Evolutionary conservation across 169 alveolate species (phyloP).

Genomic region (Cryptosporidium baileyi): DNA sequence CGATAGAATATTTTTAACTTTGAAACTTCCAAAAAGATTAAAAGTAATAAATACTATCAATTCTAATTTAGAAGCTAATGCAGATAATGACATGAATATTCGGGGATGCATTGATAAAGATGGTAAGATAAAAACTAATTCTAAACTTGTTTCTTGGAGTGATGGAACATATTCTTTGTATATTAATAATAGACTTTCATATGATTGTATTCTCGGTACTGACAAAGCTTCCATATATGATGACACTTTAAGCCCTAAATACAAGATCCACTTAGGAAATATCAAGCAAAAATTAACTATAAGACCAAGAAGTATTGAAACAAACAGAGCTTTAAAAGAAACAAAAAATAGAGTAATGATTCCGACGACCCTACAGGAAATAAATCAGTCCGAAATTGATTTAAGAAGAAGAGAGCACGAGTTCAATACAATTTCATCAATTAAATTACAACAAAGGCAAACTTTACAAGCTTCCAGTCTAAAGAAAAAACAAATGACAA

Average conservation of each 20-base stretch:
- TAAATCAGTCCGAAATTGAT: slow-evolving; percentile 14
- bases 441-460: slow-evolving; percentile 1
- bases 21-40: slow-evolving; percentile 52
- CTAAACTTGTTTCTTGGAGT: slow-evolving; percentile 58
- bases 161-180: slow-evolving; percentile 41
- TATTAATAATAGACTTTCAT: not conserved
- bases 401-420: slow-evolving; percentile 15
- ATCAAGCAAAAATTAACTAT: slow-evolving; percentile 27
- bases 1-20: slow-evolving; percentile 2
- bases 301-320: slow-evolving; percentile 59
- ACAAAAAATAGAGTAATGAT: slow-evolving; percentile 50
- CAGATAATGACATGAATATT: not conserved
- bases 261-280: not conserved
- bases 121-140: slow-evolving; percentile 10
- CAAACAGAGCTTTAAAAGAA: slow-evolving; percentile 2
- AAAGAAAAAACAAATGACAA: slow-evolving; percentile 43
- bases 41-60: not conserved
- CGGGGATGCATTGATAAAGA: slow-evolving; percentile 3
- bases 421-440: slow-evolving; percentile 14
- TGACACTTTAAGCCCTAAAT: slow-evolving; percentile 7
- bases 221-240: slow-evolving; percentile 50
- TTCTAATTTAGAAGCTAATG: not conserved
- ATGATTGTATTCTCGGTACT: slow-evolving; percentile 38
- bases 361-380: slow-evolving; percentile 45
- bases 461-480: not conserved